A percentile compares a stretch with the other conserved stretches of the same genome.
Evolutionary conservation across 768 basidiomycete genomes (phyloP).

Genomic region (Multifurca ochricompacta): DNA sequence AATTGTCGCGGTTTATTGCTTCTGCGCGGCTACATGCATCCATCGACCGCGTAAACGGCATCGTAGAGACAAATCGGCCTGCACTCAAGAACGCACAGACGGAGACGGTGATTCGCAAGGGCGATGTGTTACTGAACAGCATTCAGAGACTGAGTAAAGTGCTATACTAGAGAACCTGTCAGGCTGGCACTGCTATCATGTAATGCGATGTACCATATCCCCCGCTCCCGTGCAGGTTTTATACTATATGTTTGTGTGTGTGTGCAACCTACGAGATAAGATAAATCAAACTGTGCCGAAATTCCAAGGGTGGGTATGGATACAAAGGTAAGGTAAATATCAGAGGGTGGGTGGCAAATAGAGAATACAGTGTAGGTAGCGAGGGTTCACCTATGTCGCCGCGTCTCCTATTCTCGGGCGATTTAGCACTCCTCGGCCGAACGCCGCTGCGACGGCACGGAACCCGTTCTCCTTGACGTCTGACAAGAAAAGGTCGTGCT

Average conservation of each 20-base stretch:
- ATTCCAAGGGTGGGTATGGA: neutral
- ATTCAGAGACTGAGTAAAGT: conserved; percentile 89
- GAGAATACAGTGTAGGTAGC: neutral
- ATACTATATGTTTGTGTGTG: neutral
- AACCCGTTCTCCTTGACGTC: conserved; percentile 70
- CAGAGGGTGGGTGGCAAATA: neutral
- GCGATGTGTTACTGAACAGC: conserved; percentile 80
- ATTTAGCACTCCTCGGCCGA: conserved; percentile 56
- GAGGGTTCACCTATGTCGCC: neutral
- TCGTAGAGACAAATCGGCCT: conserved; percentile 85
- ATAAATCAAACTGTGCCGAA: neutral
- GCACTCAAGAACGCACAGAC: conserved; percentile 79
- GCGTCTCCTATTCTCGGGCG: conserved; percentile 21
- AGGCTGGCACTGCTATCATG: too few species aligned
- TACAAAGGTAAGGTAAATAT: neutral
- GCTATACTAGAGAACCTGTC: conserved; percentile 36
- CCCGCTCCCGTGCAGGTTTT: neutral
- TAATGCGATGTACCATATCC: conserved; percentile 5
- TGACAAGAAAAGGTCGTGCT: conserved; percentile 71
- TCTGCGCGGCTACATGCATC: conserved; percentile 75
- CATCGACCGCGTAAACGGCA: conserved; percentile 91
- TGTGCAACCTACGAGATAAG: neutral
- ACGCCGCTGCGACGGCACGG: conserved; percentile 60
- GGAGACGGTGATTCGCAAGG: conserved; percentile 88
- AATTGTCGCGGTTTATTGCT: conserved; percentile 89